Conservation (phyloP, 495 filamentous ascomycete genomes). For the Elasticomyces elasticus region DNA sequence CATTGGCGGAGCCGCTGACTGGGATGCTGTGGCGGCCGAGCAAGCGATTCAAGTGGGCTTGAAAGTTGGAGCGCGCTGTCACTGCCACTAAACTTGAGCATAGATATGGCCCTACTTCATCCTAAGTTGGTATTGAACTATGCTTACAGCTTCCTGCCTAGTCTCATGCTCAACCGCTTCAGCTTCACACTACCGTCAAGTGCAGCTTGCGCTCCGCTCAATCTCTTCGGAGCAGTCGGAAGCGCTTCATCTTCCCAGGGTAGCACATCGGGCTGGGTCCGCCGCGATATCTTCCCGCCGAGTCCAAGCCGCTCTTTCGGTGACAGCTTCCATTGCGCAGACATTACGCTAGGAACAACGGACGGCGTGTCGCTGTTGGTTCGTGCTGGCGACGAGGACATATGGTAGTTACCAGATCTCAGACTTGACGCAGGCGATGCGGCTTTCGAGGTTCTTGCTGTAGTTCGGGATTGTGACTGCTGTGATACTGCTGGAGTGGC, state of each 20-base stretch:
- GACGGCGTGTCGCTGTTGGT: constrained; percentile 14
- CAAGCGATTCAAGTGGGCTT: not conserved
- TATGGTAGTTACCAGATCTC: not conserved
- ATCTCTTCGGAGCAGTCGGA: not conserved
- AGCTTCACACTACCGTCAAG: constrained; percentile 3
- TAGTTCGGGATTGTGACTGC: too few species aligned
- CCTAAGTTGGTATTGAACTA: too few species aligned
- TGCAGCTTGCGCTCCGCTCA: not conserved
- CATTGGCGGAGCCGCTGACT: not conserved
- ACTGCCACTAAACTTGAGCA: too few species aligned
- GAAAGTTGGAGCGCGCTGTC: not conserved
- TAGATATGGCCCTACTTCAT: too few species aligned
- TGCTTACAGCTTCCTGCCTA: constrained; percentile 12
- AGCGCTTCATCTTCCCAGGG: constrained; percentile 26
- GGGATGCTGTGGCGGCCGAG: not conserved
- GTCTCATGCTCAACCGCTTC: constrained; percentile 12
- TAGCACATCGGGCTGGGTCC: constrained; percentile 16
- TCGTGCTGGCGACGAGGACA: not conserved
- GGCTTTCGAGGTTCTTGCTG: not conserved
- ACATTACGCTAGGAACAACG: constrained; percentile 26
- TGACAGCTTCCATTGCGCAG: constrained; percentile 25
- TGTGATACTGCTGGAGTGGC: too few species aligned
- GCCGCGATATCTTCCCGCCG: constrained; percentile 21
- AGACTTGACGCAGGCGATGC: not conserved
- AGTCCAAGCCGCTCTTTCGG: constrained; percentile 31